Evolutionary conservation across 306 rosid species (phyloP).

Genomic region (Inga oerstediana): DNA sequence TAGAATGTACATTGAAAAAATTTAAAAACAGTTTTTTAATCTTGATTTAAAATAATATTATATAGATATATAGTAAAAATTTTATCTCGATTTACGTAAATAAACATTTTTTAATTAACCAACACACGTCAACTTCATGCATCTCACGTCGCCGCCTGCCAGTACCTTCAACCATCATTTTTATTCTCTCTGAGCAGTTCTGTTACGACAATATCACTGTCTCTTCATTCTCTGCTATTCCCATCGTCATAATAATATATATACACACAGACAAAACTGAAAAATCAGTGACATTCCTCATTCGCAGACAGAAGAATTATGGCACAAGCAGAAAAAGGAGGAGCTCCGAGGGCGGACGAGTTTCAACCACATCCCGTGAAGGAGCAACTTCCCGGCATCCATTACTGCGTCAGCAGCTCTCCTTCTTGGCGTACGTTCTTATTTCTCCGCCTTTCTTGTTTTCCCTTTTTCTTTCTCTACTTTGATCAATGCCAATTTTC

Average conservation of each 20-base stretch:
- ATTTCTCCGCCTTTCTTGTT: not conserved
- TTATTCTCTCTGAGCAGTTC: not conserved
- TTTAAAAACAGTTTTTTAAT: no score
- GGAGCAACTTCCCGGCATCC: constrained; percentile 85
- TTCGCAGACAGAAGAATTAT: not conserved
- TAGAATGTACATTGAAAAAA: no score
- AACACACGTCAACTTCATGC: not conserved
- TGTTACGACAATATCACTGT: not conserved
- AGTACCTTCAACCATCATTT: not conserved
- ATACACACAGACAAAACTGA: not conserved
- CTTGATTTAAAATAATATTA: no score
- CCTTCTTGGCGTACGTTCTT: constrained; percentile 90
- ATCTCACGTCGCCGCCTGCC: constrained; percentile 38
- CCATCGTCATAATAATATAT: not conserved
- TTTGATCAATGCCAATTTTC: constrained; percentile 7
- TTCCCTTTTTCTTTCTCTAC: not conserved
- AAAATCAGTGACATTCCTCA: not conserved
- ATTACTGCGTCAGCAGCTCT: constrained; percentile 71
- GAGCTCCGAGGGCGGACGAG: constrained; percentile 50
- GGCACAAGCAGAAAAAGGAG: constrained; percentile 15
- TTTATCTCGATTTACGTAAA: no score
- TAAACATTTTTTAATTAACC: no score
- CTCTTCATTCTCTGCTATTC: not conserved
- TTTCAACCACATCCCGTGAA: constrained; percentile 74
- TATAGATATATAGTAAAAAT: no score